Evolutionary conservation across 208 protist species (phyloP).

Genomic region (Lotmaria passim): DNA sequence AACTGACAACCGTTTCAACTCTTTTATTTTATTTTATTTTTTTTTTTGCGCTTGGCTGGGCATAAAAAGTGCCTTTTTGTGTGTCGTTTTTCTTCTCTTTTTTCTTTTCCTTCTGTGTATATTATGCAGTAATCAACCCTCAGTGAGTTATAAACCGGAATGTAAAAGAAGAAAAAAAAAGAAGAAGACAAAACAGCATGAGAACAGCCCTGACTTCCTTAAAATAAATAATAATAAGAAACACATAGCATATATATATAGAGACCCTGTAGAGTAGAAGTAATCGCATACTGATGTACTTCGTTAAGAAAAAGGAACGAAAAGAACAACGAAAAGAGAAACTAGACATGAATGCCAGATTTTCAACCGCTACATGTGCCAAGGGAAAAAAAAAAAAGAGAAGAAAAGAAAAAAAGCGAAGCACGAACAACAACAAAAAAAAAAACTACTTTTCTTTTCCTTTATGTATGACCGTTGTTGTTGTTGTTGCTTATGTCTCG

Average conservation of each 20-base stretch:
- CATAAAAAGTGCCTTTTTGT: neutral
- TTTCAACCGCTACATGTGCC: too few relatives aligned
- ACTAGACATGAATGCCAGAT: too few relatives aligned
- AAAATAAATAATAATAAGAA: too few relatives aligned
- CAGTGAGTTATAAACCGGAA: neutral
- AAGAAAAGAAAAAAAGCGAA: neutral
- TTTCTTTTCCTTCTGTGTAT: neutral
- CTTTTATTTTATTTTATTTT: too few relatives aligned
- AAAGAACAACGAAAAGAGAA: too few relatives aligned
- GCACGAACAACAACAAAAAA: neutral
- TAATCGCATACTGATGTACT: too few relatives aligned
- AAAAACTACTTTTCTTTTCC: neutral
- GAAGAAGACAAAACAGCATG: neutral
- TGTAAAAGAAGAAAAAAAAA: neutral
- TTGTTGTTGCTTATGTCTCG: neutral
- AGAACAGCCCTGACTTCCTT: too few relatives aligned
- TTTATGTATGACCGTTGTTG: neutral
- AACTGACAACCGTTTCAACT: too few relatives aligned
- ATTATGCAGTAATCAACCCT: too few relatives aligned
- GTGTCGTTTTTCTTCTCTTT: neutral
- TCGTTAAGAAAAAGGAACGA: too few relatives aligned
- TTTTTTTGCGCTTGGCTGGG: neutral
- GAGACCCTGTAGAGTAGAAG: too few relatives aligned
- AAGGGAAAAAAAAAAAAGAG: conserved; percentile 7
- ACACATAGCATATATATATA: too few relatives aligned